Percentiles rank a stretch among this genome's conserved stretches.
These are phyloP conservation scores for Penicillium brevicompactum DNA, from an alignment of 2,329 filamentous ascomycete genomes.

Conservation along the genomic window DNA sequence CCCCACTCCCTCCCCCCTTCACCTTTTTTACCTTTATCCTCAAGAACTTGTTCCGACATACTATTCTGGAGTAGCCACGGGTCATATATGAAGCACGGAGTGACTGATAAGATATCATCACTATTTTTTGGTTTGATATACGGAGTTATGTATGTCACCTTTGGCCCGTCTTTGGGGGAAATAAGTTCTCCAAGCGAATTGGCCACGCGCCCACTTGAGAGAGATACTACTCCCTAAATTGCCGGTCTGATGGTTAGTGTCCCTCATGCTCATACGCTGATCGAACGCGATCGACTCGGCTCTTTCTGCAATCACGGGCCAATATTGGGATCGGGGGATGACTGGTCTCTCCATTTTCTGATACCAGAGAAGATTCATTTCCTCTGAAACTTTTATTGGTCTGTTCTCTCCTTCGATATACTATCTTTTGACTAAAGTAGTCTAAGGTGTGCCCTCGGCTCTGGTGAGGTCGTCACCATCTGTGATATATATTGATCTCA, in stretches of 20 bases:
- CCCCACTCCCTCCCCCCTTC: not conserved
- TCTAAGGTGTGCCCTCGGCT: too few species aligned
- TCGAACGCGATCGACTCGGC: slow-evolving; percentile 10
- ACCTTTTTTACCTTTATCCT: not conserved
- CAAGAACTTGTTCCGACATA: not conserved
- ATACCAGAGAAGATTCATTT: not conserved
- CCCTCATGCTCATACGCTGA: slow-evolving; percentile 12
- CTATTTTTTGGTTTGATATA: too few species aligned
- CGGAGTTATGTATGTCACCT: too few species aligned
- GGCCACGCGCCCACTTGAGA: too few species aligned
- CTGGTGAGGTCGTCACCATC: too few species aligned
- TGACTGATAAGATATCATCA: too few species aligned
- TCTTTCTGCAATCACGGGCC: slow-evolving; percentile 4
- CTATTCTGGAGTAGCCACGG: not conserved
- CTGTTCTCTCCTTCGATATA: not conserved
- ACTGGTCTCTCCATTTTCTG: not conserved
- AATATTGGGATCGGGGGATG: not conserved
- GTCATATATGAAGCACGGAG: not conserved
- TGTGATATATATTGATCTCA: too few species aligned
- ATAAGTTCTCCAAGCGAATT: too few species aligned
- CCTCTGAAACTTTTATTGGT: not conserved
- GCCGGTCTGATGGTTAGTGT: not conserved
- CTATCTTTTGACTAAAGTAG: too few species aligned
- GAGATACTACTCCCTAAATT: not conserved
- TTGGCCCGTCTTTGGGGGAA: too few species aligned